A percentile compares a stretch with the other conserved stretches of the same genome.
Evolutionary conservation across 495 filamentous ascomycete species (phyloP).

Genomic region (Hypoxylon lienhwacheense): DNA sequence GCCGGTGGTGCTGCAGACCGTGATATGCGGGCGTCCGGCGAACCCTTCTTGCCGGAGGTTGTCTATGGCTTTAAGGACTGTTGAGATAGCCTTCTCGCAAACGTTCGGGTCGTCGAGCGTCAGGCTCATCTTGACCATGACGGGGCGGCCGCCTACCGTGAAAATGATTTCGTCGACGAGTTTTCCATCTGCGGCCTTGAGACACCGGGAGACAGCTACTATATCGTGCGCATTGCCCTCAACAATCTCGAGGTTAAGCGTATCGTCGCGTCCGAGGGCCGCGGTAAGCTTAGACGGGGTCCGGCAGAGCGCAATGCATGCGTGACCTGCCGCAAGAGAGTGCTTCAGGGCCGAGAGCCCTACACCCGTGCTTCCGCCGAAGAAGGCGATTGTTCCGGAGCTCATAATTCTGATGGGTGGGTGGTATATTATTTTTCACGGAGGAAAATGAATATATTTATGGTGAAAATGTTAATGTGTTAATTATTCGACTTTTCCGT

Average conservation of each 20-base stretch:
- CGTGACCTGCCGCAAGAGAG: conserved; percentile 54
- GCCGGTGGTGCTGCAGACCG: conserved; percentile 59
- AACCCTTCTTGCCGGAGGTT: conserved; percentile 19
- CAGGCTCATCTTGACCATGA: conserved; percentile 31
- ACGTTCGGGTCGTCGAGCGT: conserved; percentile 58
- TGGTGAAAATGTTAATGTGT: no score
- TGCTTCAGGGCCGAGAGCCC: conserved; percentile 50
- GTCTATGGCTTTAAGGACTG: conserved; percentile 50
- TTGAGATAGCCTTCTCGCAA: conserved; percentile 54
- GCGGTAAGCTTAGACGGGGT: conserved; percentile 62
- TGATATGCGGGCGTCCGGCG: conserved; percentile 46
- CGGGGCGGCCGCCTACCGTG: conserved; percentile 49
- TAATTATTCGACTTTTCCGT: no score
- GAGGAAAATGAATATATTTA: neutral
- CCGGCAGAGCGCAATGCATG: conserved; percentile 59
- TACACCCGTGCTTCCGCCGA: conserved; percentile 60
- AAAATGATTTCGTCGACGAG: conserved; percentile 50
- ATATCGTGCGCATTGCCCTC: conserved; percentile 57
- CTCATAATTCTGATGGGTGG: neutral
- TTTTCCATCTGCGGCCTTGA: conserved; percentile 21
- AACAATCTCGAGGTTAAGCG: conserved; percentile 50
- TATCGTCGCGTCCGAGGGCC: conserved; percentile 39
- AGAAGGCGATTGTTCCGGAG: conserved; percentile 53
- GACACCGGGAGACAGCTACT: conserved; percentile 44
- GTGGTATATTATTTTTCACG: neutral